phyloP scores from a whole-genome alignment of 306 rosid species.

The Sphenostylis stenocarpa region DNA sequence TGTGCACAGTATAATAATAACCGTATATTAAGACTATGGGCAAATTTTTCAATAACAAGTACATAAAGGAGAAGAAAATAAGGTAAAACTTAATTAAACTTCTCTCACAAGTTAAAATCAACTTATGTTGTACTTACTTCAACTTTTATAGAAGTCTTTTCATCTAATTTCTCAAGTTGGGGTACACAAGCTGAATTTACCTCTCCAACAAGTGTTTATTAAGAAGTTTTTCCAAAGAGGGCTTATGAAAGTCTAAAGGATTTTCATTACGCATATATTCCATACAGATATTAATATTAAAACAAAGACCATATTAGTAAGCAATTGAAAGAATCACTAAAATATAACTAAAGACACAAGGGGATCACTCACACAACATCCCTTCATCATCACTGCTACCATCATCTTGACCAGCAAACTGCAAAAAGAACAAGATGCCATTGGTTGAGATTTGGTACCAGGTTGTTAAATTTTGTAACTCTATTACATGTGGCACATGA shows the following conservation, averaged over 20 bases:
- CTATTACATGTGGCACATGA: constrained; percentile 11
- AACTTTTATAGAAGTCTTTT: background rate
- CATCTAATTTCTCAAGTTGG: background rate
- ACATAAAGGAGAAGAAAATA: background rate
- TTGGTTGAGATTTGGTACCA: constrained; percentile 23
- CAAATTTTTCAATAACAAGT: background rate
- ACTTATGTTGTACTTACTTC: background rate
- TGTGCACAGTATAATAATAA: background rate
- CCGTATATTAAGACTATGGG: background rate
- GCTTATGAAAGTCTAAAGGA: background rate
- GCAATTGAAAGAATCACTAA: constrained; percentile 21
- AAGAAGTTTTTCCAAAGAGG: background rate
- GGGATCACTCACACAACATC: constrained; percentile 78
- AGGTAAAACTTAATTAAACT: background rate
- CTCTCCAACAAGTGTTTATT: background rate
- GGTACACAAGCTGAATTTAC: background rate
- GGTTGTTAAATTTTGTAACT: background rate
- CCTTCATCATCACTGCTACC: constrained; percentile 86
- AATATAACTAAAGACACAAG: background rate
- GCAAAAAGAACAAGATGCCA: constrained; percentile 33
- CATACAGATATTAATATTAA: constrained; percentile 13
- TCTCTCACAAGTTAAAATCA: background rate
- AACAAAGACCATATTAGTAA: constrained; percentile 7
- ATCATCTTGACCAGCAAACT: constrained; percentile 65
- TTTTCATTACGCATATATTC: background rate